These are phyloP conservation scores for Pichia kudriavzevii DNA, from an alignment of 1,139 yeast species.

Conservation along the genomic window DNA sequence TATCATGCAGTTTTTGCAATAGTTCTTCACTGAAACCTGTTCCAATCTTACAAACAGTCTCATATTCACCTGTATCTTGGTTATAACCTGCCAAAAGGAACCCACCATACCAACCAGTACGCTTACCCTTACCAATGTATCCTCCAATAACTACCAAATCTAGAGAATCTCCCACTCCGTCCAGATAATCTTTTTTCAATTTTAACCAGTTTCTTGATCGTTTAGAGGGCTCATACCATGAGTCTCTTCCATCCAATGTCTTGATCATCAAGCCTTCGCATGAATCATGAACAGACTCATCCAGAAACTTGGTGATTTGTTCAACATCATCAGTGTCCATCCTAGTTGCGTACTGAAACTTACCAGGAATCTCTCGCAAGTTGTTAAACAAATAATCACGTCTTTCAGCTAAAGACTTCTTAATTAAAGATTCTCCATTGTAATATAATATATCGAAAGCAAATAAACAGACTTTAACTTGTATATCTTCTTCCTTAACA, in stretches of 20 bases:
- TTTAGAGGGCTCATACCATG: slow-evolving; percentile 88
- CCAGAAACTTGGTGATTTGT: slow-evolving; percentile 79
- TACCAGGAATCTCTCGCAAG: slow-evolving; percentile 61
- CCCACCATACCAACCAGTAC: slow-evolving; percentile 94
- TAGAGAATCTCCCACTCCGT: slow-evolving; percentile 91
- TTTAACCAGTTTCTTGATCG: slow-evolving; percentile 94
- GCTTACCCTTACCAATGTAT: slow-evolving; percentile 85
- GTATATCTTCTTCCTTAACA: slow-evolving; percentile 78
- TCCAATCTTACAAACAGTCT: slow-evolving; percentile 93
- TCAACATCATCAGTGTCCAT: slow-evolving; percentile 68
- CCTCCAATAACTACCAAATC: slow-evolving; percentile 95
- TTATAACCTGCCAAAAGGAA: slow-evolving; percentile 85
- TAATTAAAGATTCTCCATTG: slow-evolving; percentile 64
- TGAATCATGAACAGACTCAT: slow-evolving; percentile 79
- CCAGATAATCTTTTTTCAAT: slow-evolving; percentile 85
- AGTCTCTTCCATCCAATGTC: slow-evolving; percentile 71
- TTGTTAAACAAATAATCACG: slow-evolving; percentile 51
- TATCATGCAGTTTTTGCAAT: slow-evolving; percentile 50
- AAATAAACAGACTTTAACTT: slow-evolving; percentile 84
- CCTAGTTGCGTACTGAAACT: slow-evolving; percentile 72
- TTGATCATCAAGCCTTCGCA: slow-evolving; percentile 98
- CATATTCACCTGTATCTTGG: slow-evolving; percentile 84
- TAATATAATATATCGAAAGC: slow-evolving; percentile 80
- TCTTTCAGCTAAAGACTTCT: slow-evolving; percentile 63
- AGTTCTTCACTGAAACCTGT: slow-evolving; percentile 93